Conservation (phyloP, 495 filamentous ascomycete species). For the Xylaria bambusicola region DNA sequence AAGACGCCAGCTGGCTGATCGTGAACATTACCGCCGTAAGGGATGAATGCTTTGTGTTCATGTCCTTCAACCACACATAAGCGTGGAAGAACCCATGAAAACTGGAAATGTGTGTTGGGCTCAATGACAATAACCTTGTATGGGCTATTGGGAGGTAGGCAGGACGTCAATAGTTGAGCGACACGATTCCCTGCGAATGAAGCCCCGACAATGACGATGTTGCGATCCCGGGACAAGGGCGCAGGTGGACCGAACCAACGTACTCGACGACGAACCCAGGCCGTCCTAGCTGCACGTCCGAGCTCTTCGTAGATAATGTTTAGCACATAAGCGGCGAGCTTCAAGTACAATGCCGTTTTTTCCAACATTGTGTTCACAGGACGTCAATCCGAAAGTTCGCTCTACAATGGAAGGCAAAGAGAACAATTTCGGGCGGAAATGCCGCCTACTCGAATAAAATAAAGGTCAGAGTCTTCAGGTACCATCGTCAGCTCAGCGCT, state of each 20-base stretch:
- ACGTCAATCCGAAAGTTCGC: too few relatives aligned
- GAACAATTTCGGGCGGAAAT: too few relatives aligned
- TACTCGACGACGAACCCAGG: background rate
- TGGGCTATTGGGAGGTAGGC: conserved; percentile 38
- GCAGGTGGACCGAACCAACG: background rate
- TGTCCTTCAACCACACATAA: conserved; percentile 28
- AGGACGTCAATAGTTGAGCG: conserved; percentile 36
- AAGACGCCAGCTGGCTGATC: conserved; percentile 21
- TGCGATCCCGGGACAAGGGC: conserved; percentile 24
- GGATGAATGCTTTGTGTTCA: conserved; percentile 34
- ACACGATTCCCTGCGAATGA: conserved; percentile 45
- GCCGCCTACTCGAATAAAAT: too few relatives aligned
- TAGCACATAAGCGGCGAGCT: background rate
- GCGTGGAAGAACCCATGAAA: conserved; percentile 42
- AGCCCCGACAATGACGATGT: conserved; percentile 48
- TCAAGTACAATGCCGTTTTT: background rate
- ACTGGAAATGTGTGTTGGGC: conserved; percentile 52
- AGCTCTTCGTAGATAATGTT: background rate
- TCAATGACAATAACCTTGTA: conserved; percentile 49
- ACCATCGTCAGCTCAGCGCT: too few relatives aligned
- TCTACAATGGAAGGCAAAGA: too few relatives aligned
- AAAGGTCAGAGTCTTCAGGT: too few relatives aligned
- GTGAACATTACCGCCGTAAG: conserved; percentile 26
- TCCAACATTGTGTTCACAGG: background rate
- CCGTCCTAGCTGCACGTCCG: background rate